Conservation (phyloP, 2,329 filamentous ascomycete species). For the Apiospora rasikravindrae region DNA sequence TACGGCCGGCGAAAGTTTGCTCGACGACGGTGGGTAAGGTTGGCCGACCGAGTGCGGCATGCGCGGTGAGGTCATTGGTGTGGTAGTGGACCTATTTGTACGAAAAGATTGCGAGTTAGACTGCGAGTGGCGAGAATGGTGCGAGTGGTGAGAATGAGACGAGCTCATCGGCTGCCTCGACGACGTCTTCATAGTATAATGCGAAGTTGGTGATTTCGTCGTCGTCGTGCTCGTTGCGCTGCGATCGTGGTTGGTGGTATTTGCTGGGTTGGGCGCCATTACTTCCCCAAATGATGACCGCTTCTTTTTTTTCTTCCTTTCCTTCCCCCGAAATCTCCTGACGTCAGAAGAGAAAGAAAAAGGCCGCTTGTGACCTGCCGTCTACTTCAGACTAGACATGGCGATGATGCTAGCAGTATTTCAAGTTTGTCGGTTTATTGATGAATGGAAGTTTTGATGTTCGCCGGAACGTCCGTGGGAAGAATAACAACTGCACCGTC, state of each 20-base stretch:
- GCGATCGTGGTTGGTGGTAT: not conserved
- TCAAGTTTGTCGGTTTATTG: not conserved
- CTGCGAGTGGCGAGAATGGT: constrained; percentile 43
- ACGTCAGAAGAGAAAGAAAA: not conserved
- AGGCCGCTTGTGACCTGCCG: not conserved
- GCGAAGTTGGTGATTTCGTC: constrained; percentile 27
- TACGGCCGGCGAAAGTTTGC: constrained; percentile 50
- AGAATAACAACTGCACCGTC: not conserved
- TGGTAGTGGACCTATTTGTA: constrained; percentile 47
- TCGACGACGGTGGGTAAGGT: constrained; percentile 49
- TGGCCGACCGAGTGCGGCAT: constrained; percentile 61
- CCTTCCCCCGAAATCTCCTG: not conserved
- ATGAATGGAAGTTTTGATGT: not conserved
- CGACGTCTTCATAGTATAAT: constrained; percentile 42
- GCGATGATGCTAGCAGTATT: not conserved
- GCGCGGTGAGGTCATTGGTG: constrained; percentile 58
- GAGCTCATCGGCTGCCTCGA: constrained; percentile 36
- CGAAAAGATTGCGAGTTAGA: constrained; percentile 41
- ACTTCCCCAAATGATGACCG: not conserved
- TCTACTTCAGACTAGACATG: constrained; percentile 11
- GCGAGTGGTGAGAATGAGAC: constrained; percentile 35
- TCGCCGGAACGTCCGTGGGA: not conserved
- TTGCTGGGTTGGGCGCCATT: not conserved
- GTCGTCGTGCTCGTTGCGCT: constrained; percentile 21
- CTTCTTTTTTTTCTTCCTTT: not conserved